Percentiles rank a stretch among this genome's conserved stretches.
Conservation (phyloP, 1,284 basidiomycete species). For the Ustilago nuda region DNA sequence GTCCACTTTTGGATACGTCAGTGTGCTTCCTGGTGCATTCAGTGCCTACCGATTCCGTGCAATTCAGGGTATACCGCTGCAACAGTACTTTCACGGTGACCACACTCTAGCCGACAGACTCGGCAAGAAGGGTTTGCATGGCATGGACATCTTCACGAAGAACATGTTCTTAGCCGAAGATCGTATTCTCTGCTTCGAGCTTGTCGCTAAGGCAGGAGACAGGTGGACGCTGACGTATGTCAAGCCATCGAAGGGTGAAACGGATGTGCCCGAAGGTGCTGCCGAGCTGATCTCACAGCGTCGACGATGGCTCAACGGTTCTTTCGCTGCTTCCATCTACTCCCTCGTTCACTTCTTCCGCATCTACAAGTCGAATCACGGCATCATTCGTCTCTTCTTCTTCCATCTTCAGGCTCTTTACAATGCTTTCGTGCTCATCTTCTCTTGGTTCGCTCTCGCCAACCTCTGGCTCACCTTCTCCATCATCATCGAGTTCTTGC, state of each 20-base stretch:
- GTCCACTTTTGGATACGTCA: conserved; percentile 89
- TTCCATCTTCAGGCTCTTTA: conserved; percentile 94
- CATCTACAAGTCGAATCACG: conserved; percentile 87
- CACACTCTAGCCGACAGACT: conserved; percentile 84
- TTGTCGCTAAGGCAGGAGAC: conserved; percentile 87
- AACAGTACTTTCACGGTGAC: conserved; percentile 99
- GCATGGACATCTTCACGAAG: conserved; percentile 95
- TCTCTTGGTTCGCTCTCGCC: conserved; percentile 90
- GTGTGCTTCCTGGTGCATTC: conserved; percentile 95
- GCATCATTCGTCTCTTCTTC: conserved; percentile 86
- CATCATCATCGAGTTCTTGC: conserved; percentile 91
- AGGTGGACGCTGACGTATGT: conserved; percentile 93
- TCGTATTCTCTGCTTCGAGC: conserved; percentile 93
- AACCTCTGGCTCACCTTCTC: conserved; percentile 96
- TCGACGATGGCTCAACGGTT: conserved; percentile 94
- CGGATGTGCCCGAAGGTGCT: conserved; percentile 90
- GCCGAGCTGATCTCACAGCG: conserved; percentile 85
- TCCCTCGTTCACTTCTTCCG: conserved; percentile 90
- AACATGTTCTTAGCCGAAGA: conserved; percentile 74
- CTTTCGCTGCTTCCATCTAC: conserved; percentile 94
- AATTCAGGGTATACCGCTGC: conserved; percentile 88
- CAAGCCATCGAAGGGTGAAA: conserved; percentile 94
- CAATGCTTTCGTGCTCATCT: conserved; percentile 88
- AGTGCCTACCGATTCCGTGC: conserved; percentile 92
- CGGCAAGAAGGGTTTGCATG: conserved; percentile 91